Evolutionary conservation across 306 rosid genomes (phyloP).

Genomic region (Rosa lucieae): DNA sequence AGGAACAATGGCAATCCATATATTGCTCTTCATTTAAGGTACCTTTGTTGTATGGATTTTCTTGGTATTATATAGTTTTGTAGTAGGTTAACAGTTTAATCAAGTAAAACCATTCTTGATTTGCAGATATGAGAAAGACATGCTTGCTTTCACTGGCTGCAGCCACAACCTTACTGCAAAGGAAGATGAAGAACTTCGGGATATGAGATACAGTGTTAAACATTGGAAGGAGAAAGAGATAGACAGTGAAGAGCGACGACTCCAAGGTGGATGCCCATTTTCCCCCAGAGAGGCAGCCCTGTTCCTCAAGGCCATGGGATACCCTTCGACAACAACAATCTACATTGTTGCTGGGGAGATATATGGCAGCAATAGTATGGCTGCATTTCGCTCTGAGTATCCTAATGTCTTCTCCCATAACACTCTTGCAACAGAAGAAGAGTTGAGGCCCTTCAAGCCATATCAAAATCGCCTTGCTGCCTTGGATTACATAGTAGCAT

Average conservation of each 20-base stretch:
- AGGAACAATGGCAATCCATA: conserved; percentile 68
- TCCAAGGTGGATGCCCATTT: conserved; percentile 96
- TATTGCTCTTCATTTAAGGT: conserved; percentile 95
- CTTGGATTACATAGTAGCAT: conserved; percentile 84
- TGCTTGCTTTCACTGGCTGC: conserved; percentile 99
- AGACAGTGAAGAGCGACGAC: conserved; percentile 61
- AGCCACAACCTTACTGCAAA: conserved; percentile 75
- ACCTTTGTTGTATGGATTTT: background rate
- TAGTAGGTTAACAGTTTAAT: background rate
- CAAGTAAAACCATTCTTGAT: conserved; percentile 11
- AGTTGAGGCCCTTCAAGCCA: conserved; percentile 71
- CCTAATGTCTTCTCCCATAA: conserved; percentile 81
- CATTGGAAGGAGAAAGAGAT: conserved; percentile 99
- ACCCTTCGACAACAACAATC: conserved; percentile 88
- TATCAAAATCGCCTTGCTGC: conserved; percentile 96
- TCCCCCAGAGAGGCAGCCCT: conserved; percentile 93
- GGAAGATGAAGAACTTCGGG: conserved; percentile 72
- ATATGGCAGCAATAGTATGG: conserved; percentile 77
- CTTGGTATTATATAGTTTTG: background rate
- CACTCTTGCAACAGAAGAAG: conserved; percentile 81
- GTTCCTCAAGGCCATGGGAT: conserved; percentile 96
- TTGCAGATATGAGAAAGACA: conserved; percentile 94
- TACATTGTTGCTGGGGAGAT: conserved; percentile 98
- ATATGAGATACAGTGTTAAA: conserved; percentile 81
- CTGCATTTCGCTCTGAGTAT: conserved; percentile 58